Base-by-base conservation (phyloP, 2,329 filamentous ascomycete species). In the Trichocomaceae sp. region DNA sequence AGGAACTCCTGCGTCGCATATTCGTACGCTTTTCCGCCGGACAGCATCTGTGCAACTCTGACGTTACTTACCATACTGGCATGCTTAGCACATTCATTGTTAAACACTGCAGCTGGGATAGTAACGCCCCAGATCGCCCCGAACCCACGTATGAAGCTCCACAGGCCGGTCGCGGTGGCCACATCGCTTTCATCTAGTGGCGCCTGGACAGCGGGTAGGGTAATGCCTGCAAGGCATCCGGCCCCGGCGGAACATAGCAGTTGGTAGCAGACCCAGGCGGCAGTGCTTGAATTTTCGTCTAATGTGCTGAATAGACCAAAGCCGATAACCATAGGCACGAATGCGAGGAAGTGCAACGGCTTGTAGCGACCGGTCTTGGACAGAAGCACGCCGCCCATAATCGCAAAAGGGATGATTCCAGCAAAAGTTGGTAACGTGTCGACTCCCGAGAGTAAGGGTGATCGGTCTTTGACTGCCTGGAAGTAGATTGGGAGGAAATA, bases 401-500 rank as follows among this genome's bases (percentile, higher is more conserved):
- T 64, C 1, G 64, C 69, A 1, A 61, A 57, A 0, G 68, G 61
- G 0, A 66, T 50, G 1, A 62, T 52, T 1, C 61, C 57, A 7
- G 66, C 54, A 1, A 63, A 59, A 1, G 58, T 63, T 12, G 71
- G 63, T 9, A 72, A 59, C 2, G 70, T 57, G 2, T 61, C 51
- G 1, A 71, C 58, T 1, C 70, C 66, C 2, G 71, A 66, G 0
- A 64, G 55, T 0, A 62, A 58, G 0, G 77, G 69, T 0, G 65
- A 62, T 2, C 66, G 63, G 1, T 61, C 44, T 3, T 64, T 61
- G 0, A 78, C 72, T 0, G 64, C 67, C 53, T 78, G 75, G 61
- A 78, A 77, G 58, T 75, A 79, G 7, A 78, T 59, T 0, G 76
- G 74, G 0, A 77, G 57, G 58, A 76, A 77, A 62, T 68, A 73